Evolutionary conservation across 352 stramenopile species (phyloP), one percentile per base, ranked within the genome.

Genomic region (Phytophthora rubi): DNA sequence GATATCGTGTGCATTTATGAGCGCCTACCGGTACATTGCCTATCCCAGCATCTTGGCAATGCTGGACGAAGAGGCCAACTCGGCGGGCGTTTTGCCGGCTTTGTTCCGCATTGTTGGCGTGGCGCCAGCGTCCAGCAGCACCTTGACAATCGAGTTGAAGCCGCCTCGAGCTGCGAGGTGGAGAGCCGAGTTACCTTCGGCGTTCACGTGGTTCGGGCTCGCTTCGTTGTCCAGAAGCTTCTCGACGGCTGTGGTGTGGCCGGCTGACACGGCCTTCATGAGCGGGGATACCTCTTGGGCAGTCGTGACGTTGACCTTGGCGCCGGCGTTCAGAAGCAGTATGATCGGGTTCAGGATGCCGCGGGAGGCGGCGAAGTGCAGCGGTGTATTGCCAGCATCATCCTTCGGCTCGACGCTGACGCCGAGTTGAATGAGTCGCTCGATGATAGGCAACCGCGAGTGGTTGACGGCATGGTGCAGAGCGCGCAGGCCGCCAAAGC

Each of bases 381-480:
- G 71, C 28, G 86, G 84, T 6, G 88, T 93, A 65, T 97, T 95
- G 37, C 91, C 91, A 10, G 77, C 84, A 35, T 97, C 91, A 77
- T 97, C 91, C 49, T 88, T 90, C 30, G 78, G 75, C 12, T 97
- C 90, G 28, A 91, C 76, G 59, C 80, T 83, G 23, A 83, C 86
- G 26, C 91, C 90, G 26, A 94, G 73, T 52, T 95, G 85, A 18
- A 97, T 69, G 9, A 97, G 80, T 0, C 81, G 77, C 33, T 82
- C 73, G 3, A 92, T 81, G 23, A 93, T 75, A 4, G 78, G 61
- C 49, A 95, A 52, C 0, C 84, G 75, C 28, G 84, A 84, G 73
- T 95, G 86, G 70, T 96, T 97, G n/a, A 86, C 78, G 5, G 90
- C 88, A 72, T 97, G 90, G 53, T 97, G 90, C 7, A 97, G 70